Base-by-base conservation (phyloP, 176 grass and related monocot species). In the Ensete glaucum region DNA sequence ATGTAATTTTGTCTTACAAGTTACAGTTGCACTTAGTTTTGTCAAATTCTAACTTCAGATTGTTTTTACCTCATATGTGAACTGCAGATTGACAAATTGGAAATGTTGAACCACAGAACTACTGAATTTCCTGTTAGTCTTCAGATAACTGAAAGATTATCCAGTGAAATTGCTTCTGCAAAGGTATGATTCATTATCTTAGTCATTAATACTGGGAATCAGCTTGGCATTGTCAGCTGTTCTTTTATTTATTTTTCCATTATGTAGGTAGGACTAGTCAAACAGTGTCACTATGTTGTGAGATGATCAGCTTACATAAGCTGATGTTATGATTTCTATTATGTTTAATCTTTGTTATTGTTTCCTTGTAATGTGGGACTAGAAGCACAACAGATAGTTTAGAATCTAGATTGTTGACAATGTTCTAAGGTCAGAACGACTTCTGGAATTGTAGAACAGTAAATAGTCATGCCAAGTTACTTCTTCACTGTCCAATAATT, bases 11-110 rank as follows among this genome's bases (percentile, higher is more conserved):
- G 4, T 43, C 34, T 0, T 6, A 43, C 4, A 43, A 43, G 34
- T 43, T 43, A 43, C 34, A 43, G 34, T 6, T 43, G 34, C 34
- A 43, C 34, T 43, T 43, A 43, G 34, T 43, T 43, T 43, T 43
- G 34, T 43, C 34, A 43, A 43, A 43, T 43, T 43, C 4, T 6
- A 43, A 43, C 34, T 43, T 43, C 34, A 43, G 34, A 43, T 60
- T 82, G 26, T 70, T 48, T 64, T 76, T 19, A 77, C 59, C 69
- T 81, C 53, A 19, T 68, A 77, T 79, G 43, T 72, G 66, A 77
- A 67, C 76, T 54, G 68, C 86, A 96, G 93, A 85, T 96, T 77
- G 81, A 53, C 20, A 71, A 84, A 78, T 92, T 96, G 83, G 87
- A 96, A 84, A 75, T 22, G 48, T 73, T 96, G 52, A 80, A 86